Evolutionary conservation across 768 basidiomycete genomes (phyloP), one percentile per base, ranked within the genome.

Genomic region (Paxillus involutus): DNA sequence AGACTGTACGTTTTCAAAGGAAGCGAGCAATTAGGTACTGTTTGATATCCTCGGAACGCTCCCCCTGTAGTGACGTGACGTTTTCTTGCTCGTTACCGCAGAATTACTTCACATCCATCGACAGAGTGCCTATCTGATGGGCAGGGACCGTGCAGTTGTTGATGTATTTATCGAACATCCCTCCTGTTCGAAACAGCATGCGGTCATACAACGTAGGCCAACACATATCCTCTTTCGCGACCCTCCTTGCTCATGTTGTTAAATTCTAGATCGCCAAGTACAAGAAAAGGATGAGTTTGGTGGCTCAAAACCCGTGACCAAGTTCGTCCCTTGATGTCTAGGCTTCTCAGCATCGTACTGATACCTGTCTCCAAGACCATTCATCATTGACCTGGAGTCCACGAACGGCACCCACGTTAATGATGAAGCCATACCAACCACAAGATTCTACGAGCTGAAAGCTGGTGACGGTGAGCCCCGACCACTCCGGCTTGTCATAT

Each of bases 1-100:
- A 79, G 97, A 67, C 66, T 99, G 57, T 99, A 98, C 66, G 95
- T 98, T 33, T 99, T 98, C 80, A 98, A 98, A 73, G 96, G 91
- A 19, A 82, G 80, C 49, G 94, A 97, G 62, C 90, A 98, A 78
- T 77, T 86, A 47, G 95, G 96, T 96, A 66, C 70, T 91, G 76
- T 30, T 48, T 49, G 46, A n/a, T 47, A 21, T 33, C 26, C 4
- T 29, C 19, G 2, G 4, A 51, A 6, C 32, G 7, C 35, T 13
- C 35, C 10, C 35, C 35, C 11, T 29, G n/a, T 36, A 8, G 40
- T 19, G 4, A 6, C 13, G 8, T 11, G 10, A 17, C 16, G 12
- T n/a, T 49, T 5, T 16, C 29, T 57, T 30, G 59, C 44, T 41
- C 41, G 37, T 8, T 30, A 14, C 39, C 13, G 17, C 44, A 98